Percentiles rank a stretch among this genome's conserved stretches.
These are phyloP conservation scores for Ormosia semicastrata DNA, from an alignment of 306 rosid genomes.

Conservation along the genomic window DNA sequence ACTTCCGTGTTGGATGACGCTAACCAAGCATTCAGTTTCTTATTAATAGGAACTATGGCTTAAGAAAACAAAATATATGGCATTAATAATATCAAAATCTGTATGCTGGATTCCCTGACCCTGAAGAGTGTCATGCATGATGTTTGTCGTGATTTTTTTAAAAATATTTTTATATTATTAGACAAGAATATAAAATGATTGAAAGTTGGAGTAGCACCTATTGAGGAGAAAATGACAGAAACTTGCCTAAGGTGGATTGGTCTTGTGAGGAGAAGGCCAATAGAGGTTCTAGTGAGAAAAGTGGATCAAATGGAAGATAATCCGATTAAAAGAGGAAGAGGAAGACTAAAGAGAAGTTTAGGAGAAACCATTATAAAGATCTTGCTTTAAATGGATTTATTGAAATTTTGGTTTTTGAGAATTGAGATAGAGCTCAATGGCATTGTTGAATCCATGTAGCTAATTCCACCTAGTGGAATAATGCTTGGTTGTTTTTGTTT, in stretches of 20 bases:
- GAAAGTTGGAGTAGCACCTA: neutral
- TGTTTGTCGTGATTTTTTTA: neutral
- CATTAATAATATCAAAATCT: neutral
- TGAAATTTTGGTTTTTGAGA: neutral
- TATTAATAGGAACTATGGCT: neutral
- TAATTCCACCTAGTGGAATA: neutral
- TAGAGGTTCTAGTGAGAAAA: neutral
- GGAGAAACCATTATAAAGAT: neutral
- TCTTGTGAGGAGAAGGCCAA: neutral
- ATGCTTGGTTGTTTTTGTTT: neutral
- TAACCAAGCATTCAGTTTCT: neutral
- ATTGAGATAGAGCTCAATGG: neutral
- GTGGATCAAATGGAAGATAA: neutral
- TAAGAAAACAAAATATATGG: neutral
- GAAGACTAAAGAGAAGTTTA: neutral
- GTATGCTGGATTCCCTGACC: neutral
- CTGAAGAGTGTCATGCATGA: neutral
- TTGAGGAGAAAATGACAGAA: neutral
- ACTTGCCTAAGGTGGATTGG: neutral
- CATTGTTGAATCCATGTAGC: neutral
- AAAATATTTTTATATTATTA: neutral
- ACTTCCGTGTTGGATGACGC: neutral
- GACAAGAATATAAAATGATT: neutral
- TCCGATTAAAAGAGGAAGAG: neutral
- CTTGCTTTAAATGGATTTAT: neutral